Percentiles rank a stretch among this genome's conserved stretches.
Conservation (phyloP, 2,329 filamentous ascomycete species). For the Pestalotiopsis sp. region DNA sequence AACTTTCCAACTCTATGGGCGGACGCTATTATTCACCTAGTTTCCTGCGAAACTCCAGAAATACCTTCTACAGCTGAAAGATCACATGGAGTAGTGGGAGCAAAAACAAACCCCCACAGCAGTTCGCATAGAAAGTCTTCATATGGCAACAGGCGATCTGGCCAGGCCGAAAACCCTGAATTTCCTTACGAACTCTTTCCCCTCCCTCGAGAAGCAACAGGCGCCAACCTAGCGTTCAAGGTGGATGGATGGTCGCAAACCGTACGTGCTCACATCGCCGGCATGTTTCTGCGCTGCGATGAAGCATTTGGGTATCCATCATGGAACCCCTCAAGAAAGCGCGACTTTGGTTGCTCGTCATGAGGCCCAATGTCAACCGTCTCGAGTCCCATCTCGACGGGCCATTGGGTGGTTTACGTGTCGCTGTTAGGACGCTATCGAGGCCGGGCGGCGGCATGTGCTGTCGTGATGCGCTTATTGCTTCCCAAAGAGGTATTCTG, state of each 20-base stretch:
- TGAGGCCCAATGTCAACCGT: not conserved
- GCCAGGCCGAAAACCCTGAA: not conserved
- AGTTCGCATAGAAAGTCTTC: conserved; percentile 1
- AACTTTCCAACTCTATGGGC: not conserved
- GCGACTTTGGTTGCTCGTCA: not conserved
- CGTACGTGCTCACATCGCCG: not conserved
- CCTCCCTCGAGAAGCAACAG: not conserved
- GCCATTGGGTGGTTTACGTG: not conserved
- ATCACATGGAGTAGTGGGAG: not conserved
- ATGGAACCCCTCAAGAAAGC: not conserved
- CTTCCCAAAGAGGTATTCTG: conserved; percentile 7
- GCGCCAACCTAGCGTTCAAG: not conserved
- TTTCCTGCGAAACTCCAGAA: not conserved
- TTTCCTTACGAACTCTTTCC: not conserved
- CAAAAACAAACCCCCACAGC: not conserved
- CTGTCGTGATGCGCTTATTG: not conserved
- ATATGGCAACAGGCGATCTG: not conserved
- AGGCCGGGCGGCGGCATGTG: not conserved
- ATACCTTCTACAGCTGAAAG: not conserved
- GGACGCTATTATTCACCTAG: not conserved
- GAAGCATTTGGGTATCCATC: not conserved
- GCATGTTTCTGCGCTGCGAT: not conserved
- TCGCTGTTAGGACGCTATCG: not conserved
- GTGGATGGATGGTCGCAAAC: not conserved
- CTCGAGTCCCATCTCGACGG: not conserved